These are phyloP conservation scores for Colletotrichum eleusines DNA, from an alignment of 2,329 filamentous ascomycete species.

Conservation along the genomic window DNA sequence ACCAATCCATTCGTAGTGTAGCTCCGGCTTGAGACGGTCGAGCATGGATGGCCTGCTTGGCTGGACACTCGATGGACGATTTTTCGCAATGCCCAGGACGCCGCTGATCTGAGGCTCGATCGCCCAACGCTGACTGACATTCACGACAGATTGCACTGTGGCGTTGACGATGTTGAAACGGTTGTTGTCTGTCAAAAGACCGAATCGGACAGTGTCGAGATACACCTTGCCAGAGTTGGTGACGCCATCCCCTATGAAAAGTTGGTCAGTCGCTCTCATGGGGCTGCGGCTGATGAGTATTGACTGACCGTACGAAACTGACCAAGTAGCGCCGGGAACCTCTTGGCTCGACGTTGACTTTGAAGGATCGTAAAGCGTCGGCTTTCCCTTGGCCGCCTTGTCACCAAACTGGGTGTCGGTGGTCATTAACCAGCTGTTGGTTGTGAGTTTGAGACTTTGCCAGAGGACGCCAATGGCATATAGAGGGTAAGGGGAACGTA, in stretches of 20 bases:
- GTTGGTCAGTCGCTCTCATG: conserved; percentile 7
- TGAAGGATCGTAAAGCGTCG: conserved; percentile 58
- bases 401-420: conserved; percentile 47
- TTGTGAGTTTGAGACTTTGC: not conserved
- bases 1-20: conserved; percentile 60
- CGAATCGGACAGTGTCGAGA: conserved; percentile 62
- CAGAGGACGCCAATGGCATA: not conserved
- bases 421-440: conserved; percentile 45
- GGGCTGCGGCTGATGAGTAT: conserved; percentile 44
- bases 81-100: conserved; percentile 65
- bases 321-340: conserved; percentile 61
- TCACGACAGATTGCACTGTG: conserved; percentile 62
- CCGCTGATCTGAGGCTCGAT: conserved; percentile 59
- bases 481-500: not conserved
- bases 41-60: conserved; percentile 60
- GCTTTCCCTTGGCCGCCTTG: conserved; percentile 53
- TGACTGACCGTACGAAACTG: conserved; percentile 61
- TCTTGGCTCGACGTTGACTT: conserved; percentile 58
- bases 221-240: conserved; percentile 62
- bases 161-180: conserved; percentile 57
- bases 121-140: conserved; percentile 59
- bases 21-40: conserved; percentile 55
- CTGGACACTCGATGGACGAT: conserved; percentile 57
- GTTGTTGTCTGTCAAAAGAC: conserved; percentile 40
- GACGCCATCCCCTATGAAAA: conserved; percentile 56